Percentiles rank a stretch among this genome's conserved stretches.
These are phyloP conservation scores for Gossypium rotundifolium DNA, from an alignment of 345 rosid species.

Conservation along the genomic window DNA sequence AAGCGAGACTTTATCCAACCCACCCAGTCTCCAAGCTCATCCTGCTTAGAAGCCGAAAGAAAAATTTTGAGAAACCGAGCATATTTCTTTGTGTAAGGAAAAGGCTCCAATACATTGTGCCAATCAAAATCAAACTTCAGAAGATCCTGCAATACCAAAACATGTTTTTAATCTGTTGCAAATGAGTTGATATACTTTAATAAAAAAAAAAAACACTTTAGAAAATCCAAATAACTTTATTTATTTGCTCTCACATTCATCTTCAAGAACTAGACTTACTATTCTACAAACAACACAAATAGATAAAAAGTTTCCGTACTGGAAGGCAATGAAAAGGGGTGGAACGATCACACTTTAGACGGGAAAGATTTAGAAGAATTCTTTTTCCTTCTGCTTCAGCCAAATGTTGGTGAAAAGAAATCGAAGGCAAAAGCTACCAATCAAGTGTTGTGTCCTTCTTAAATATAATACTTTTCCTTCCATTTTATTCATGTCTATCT, in stretches of 20 bases:
- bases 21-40: conserved; percentile 48
- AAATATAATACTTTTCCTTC: neutral
- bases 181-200: neutral
- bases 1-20: conserved; percentile 68
- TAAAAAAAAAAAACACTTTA: neutral
- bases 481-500: neutral
- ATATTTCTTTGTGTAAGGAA: conserved; percentile 37
- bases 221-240: neutral
- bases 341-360: neutral
- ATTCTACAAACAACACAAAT: neutral
- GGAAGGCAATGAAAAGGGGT: neutral
- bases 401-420: neutral
- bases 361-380: neutral
- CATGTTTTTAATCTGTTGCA: neutral
- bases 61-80: conserved; percentile 42
- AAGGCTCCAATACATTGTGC: conserved; percentile 42
- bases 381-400: neutral
- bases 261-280: neutral
- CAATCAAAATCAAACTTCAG: conserved; percentile 35
- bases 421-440: neutral
- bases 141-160: conserved; percentile 30
- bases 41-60: conserved; percentile 38
- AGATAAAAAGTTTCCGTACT: neutral
- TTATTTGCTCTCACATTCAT: neutral
- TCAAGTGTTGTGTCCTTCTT: neutral